Conservation (phyloP, 805 yeast species). For the Zygosaccharomyces bailii region DNA sequence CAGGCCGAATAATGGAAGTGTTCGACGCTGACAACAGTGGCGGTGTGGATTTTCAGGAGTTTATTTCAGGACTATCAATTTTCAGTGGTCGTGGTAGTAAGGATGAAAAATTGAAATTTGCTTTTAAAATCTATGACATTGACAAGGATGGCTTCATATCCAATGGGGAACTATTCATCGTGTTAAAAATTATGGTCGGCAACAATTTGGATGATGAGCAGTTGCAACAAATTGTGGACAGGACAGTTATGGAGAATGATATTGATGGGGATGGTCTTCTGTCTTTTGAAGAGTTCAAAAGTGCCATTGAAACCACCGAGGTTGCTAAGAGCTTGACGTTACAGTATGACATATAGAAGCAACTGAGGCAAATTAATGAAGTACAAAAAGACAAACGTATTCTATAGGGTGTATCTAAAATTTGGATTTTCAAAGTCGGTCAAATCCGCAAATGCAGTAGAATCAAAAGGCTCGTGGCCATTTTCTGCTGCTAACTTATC, state of each 20-base stretch:
- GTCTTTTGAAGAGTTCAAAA: conserved; percentile 81
- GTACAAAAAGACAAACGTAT: neutral
- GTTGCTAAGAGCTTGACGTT: conserved; percentile 60
- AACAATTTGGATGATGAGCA: conserved; percentile 80
- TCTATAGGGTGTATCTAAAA: conserved; percentile 37
- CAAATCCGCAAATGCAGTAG: conserved; percentile 39
- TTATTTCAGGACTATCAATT: conserved; percentile 79
- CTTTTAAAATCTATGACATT: conserved; percentile 91
- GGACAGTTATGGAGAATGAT: conserved; percentile 93
- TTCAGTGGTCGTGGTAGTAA: conserved; percentile 80
- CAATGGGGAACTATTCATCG: conserved; percentile 90
- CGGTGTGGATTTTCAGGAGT: conserved; percentile 92
- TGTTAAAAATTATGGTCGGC: conserved; percentile 96
- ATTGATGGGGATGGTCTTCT: conserved; percentile 81
- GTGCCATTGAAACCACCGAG: conserved; percentile 53
- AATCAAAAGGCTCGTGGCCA: conserved; percentile 18
- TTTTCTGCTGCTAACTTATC: conserved; percentile 33
- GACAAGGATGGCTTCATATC: conserved; percentile 94
- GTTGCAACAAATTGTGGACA: conserved; percentile 93
- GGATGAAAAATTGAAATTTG: conserved; percentile 80
- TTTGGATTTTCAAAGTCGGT: conserved; percentile 44
- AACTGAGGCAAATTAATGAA: neutral
- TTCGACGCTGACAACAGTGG: conserved; percentile 93
- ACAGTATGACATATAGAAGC: conserved; percentile 36
- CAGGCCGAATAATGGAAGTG: conserved; percentile 84